Evolutionary conservation across 2,329 filamentous ascomycete species (phyloP), one percentile per base, ranked within the genome.

Genomic region (Madurella mycetomatis): DNA sequence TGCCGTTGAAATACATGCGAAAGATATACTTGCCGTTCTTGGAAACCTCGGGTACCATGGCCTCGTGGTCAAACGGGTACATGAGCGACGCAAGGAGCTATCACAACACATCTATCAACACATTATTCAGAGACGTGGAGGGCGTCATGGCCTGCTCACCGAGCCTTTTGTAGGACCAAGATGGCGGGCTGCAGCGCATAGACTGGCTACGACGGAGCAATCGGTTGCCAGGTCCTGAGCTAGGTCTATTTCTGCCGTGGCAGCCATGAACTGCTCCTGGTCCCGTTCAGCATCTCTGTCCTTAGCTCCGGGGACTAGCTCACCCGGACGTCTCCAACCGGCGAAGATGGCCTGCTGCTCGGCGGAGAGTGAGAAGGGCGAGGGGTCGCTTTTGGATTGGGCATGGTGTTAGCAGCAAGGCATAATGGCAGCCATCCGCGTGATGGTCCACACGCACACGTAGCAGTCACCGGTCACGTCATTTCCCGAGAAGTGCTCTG

Each of bases 191-290:
- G 83, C 86, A 25, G 92, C 91, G 67, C 92, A 96, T 5, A 99
- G 78, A 68, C 94, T 96, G 15, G 94, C 94, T 30, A 99, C 92
- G 3, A 99, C 92, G 1, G 94, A 97, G 67, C 94, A 99, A 69
- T 99, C 94, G 0, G 92, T 95, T 5, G 92, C 92, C 55, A 95
- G 85, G 70, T 99, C 94, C 70, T 99, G 94, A 2, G 96, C 91
- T 8, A 99, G 80, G 70, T 99, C 92, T 57, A 88, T 84, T 13
- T 81, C 78, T 9, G 77, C 72, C 7, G 72, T 71, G 15, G 79
- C 67, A 37, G 59, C 59, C 69, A 66, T 71, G 59, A 64, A 67
- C 41, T 46, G 50, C 31, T 58, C 59, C 15, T 45, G 40, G 12
- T 55, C 31, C 16, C 42, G 49, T 9, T 41, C 40, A n/a, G 49